Evolutionary conservation across 495 filamentous ascomycete species (phyloP), one percentile per base, ranked within the genome.

Genomic region (Penicillium ochrochloron): DNA sequence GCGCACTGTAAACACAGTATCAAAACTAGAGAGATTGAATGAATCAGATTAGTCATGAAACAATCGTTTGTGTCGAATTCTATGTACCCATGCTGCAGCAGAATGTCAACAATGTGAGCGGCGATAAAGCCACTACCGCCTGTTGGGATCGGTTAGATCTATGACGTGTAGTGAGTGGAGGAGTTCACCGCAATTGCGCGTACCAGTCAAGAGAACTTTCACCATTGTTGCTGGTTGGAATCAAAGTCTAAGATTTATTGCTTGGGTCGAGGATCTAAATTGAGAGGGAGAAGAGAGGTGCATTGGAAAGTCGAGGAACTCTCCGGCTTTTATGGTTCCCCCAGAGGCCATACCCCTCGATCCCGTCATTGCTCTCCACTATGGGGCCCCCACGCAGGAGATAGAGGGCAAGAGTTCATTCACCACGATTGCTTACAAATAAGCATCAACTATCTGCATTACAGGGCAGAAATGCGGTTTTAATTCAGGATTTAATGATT

Each of bases 1-100:
- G 53, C 94, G 85, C 54, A 98, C 94, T 6, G 92, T 97, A 11
- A 92, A 92, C 15, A 95, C 87, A 14, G 95, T 92, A 46, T 86
- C 86, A 74, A 94, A 90, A 21, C 76, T 82, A 55, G 8, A 39
- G 29, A 46, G 33, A 61, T 61, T n/a, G 51, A 52, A 25, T n/a
- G 65, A 37, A 66, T 61, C 50, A 4, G 23, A 54, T 62, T 35
- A 4, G 6, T 34, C 29, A 34, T 21, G 27, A 9, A 31, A 17
- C 9, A 7, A 14, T 44, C 53, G 44, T 51, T 19, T 8, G 25
- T 52, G 12, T 23, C 34, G 17, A 35, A 52, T 21, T 29, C 41
- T 7, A 29, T 75, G 42, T 66, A 85, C 83, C 82, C 84, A 69
- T 82, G 83, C 62, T 87, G 73, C 39, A 94, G 80, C 31, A 96